Conservation (phyloP, 495 filamentous ascomycete species). For the Lepraria neglecta region DNA sequence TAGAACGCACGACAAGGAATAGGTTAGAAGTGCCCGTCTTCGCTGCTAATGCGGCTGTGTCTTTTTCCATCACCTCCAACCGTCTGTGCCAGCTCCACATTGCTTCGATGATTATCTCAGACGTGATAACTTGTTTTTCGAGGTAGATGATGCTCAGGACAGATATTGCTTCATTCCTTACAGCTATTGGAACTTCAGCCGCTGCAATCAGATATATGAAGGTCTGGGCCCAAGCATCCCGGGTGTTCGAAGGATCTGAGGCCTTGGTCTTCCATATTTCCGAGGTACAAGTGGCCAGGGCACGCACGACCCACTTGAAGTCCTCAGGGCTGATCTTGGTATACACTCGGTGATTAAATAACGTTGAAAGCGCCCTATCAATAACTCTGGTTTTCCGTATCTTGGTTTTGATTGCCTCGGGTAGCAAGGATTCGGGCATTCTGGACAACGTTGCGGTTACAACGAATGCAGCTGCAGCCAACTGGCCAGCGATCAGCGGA, state of each 20-base stretch:
- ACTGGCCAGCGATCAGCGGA: slow-evolving; percentile 64
- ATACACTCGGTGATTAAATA: slow-evolving; percentile 78
- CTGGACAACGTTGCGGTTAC: slow-evolving; percentile 53
- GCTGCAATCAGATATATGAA: slow-evolving; percentile 73
- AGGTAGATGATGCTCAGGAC: slow-evolving; percentile 55
- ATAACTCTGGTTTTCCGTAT: slow-evolving; percentile 55
- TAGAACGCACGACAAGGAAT: slow-evolving; percentile 60
- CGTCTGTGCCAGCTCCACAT: slow-evolving; percentile 78
- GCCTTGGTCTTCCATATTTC: slow-evolving; percentile 35
- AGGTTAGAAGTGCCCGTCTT: slow-evolving; percentile 57
- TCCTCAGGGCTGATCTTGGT: slow-evolving; percentile 72
- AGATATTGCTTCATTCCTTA: slow-evolving; percentile 53
- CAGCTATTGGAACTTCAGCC: slow-evolving; percentile 46
- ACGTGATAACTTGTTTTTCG: slow-evolving; percentile 47
- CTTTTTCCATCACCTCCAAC: slow-evolving; percentile 62
- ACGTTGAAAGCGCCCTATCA: slow-evolving; percentile 63
- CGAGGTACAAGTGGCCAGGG: slow-evolving; percentile 56
- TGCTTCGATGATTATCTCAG: slow-evolving; percentile 55
- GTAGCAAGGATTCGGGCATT: slow-evolving; percentile 24
- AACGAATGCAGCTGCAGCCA: slow-evolving; percentile 67
- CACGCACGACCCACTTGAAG: slow-evolving; percentile 64
- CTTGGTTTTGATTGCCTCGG: slow-evolving; percentile 33
- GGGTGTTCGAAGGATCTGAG: slow-evolving; percentile 33
- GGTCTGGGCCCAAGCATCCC: slow-evolving; percentile 68
- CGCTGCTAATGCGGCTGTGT: slow-evolving; percentile 61